Base-by-base conservation (phyloP, 1,284 basidiomycete species). In the Termitomyces sp. region DNA sequence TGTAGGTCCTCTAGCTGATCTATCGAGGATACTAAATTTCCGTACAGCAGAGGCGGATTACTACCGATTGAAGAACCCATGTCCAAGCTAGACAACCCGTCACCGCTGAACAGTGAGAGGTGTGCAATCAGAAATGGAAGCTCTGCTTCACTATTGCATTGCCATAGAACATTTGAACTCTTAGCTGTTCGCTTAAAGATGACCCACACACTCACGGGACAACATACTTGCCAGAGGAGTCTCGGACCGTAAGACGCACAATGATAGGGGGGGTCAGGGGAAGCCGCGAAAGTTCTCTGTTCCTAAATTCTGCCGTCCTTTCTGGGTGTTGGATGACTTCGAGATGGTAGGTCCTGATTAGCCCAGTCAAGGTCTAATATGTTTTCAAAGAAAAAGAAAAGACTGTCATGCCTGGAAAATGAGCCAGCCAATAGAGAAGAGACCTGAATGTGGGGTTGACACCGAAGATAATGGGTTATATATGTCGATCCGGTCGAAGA, bases 91-190 rank as follows among this genome's bases (percentile, higher is more conserved):
- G 72, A 77, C 46, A 68, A 62, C 9, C 85, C 88, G 58, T 87
- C 83, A 38, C 78, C 83, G 43, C 78, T 80, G 65, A 79, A 82
- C 24, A 94, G 70, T 15, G 87, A 87, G 52, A 92, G 69, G 64
- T 92, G 88, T 31, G 88, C 88, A 56, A 94, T 78, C 53, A 94
- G 77, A 67, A 92, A 94, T 5, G 90, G 88, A 40, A 93, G 74
- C 63, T 93, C 91, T 61, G 83, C 76, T 67, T 89, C 84, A 52
- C 92, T 89, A 52, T 60, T 51, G 50, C 62, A 53, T 62, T 17
- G 67, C 62, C 58, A 58, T 48, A 59, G 44, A 10, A 50, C 41
- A 13, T 43, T 52, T 52, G 21, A 54, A 50, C 17, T 44, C 21
- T 1, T 8, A 13, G 38, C 33, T 9, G 39, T 13, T 53, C 39